These are phyloP conservation scores for Colletotrichum coccodes DNA, from an alignment of 2,329 filamentous ascomycete species.

Conservation along the genomic window DNA sequence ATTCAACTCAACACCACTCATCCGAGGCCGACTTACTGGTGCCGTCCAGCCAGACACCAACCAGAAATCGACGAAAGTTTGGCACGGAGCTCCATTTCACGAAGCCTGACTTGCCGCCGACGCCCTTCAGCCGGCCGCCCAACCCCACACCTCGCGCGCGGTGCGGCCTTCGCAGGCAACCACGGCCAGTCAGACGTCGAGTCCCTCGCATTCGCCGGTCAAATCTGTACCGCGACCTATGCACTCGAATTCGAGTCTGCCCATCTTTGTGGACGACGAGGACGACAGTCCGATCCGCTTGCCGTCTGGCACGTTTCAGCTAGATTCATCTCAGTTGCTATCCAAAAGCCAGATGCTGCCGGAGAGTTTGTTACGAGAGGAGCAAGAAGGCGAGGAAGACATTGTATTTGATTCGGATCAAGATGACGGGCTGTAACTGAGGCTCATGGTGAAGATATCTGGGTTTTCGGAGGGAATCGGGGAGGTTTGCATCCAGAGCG, in stretches of 20 bases:
- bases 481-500: background rate
- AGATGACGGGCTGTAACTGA: conserved; percentile 23
- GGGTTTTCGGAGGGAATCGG: too few relatives aligned
- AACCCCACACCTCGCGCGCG: conserved; percentile 30
- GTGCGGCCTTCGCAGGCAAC: conserved; percentile 44
- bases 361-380: conserved; percentile 54
- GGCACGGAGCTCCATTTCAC: conserved; percentile 22
- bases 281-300: conserved; percentile 36
- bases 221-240: conserved; percentile 38
- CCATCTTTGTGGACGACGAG: conserved; percentile 34
- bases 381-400: conserved; percentile 35
- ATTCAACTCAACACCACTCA: conserved; percentile 45
- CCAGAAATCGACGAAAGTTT: conserved; percentile 4
- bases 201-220: conserved; percentile 42
- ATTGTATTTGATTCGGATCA: conserved; percentile 33
- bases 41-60: conserved; percentile 42
- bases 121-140: conserved; percentile 26
- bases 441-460: background rate
- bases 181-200: conserved; percentile 47
- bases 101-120: conserved; percentile 24
- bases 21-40: conserved; percentile 41
- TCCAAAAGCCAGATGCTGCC: conserved; percentile 64
- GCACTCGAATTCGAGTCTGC: conserved; percentile 36
- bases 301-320: conserved; percentile 34
- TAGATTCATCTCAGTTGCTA: conserved; percentile 58